Evolutionary conservation across 2,329 filamentous ascomycete genomes (phyloP).

Genomic region (Fusarium globosum): DNA sequence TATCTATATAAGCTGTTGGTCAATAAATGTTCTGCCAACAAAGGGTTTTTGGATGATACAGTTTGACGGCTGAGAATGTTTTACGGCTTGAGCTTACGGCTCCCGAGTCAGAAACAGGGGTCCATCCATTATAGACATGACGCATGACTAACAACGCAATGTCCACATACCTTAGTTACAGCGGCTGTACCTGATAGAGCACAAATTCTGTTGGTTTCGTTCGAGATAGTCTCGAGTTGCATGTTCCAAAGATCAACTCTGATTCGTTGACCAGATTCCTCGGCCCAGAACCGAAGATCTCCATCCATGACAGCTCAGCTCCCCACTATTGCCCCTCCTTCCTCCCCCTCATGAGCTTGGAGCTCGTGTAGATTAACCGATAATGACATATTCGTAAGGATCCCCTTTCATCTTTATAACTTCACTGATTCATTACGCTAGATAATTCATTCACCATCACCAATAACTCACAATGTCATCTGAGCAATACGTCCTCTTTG

Average conservation of each 20-base stretch:
- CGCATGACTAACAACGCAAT: too few species aligned
- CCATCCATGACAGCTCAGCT: slow-evolving; percentile 5
- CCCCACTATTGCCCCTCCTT: slow-evolving; percentile 33
- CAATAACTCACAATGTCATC: slow-evolving; percentile 45
- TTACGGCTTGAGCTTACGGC: not conserved
- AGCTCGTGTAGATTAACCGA: not conserved
- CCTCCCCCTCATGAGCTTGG: slow-evolving; percentile 1
- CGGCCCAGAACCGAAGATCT: not conserved
- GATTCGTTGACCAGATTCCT: not conserved
- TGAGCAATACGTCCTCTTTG: slow-evolving; percentile 65
- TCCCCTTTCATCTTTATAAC: not conserved
- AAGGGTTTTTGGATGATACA: not conserved
- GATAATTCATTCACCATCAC: not conserved
- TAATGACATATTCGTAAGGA: not conserved
- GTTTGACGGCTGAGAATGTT: not conserved
- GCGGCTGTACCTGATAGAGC: too few species aligned
- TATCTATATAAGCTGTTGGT: rapidly evolving
- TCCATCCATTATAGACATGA: not conserved
- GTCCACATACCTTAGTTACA: too few species aligned
- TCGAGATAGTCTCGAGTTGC: not conserved
- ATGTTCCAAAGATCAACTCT: not conserved
- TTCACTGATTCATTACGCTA: not conserved
- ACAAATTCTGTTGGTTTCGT: not conserved
- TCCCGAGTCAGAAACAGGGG: not conserved
- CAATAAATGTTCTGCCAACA: rapidly evolving